Evolutionary conservation across 163 green algal species (phyloP), one percentile per base, ranked within the genome.

Genomic region (Prototheca cutis): DNA sequence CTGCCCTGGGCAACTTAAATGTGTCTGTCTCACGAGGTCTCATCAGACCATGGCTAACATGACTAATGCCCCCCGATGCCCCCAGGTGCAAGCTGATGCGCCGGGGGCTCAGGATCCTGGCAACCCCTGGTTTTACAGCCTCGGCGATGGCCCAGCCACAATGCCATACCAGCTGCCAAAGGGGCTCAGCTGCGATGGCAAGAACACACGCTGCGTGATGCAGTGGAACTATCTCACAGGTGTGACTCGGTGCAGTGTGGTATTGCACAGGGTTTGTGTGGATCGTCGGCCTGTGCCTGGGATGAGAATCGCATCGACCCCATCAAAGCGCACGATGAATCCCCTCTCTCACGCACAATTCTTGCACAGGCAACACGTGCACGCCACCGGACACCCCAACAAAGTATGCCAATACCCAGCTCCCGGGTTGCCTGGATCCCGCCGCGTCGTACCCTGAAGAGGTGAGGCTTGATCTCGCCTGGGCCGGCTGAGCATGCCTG

Each of bases 81-180:
- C 53, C 47, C 6, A 55, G 6, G 39, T 70, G 17, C 67, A 75
- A 48, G 54, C 67, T 27, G 28, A 66, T 19, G 56, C 62, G 4
- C 18, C 49, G 6, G 61, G 32, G 13, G 61, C 61, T 29, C 67
- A 75, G 59, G 24, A 47, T 1, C 36, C 59, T 19, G 66, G 59
- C 0, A 53, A 65, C 25, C 32, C 13, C 5, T 65, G 21, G 6
- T 65, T 24, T 21, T 42, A 73, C 31, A 52, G 15, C 3, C 3
- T n/a, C 2, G 28, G n/a, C 1, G 8, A 61, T 13, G 45, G 52
- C 8, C 23, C 27, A 8, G 63, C 55, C 47, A 47, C 28, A 23
- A 55, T 61, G 32, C 32, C 33, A 1, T 70, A 67, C 57, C 59
- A 70, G 53, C 67, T 75, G 54, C 58, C 48, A 19, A 15, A 39